These are phyloP conservation scores for Delitschia confertaspora DNA, from an alignment of 495 filamentous ascomycete genomes.

Conservation along the genomic window DNA sequence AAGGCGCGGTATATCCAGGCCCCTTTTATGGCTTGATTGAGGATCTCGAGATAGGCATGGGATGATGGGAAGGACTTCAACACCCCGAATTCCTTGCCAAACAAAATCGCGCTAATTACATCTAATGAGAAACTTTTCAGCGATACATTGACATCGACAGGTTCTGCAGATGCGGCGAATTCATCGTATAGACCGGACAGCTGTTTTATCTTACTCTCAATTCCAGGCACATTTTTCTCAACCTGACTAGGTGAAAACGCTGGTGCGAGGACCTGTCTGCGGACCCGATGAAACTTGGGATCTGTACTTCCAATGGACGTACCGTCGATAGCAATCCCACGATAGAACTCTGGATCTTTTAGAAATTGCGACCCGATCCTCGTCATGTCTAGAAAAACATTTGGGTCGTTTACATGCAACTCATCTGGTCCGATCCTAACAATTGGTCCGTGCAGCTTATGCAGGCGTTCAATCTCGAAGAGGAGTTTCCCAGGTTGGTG, in stretches of 20 bases:
- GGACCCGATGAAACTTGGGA: background rate
- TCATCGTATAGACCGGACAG: background rate
- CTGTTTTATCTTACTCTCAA: background rate
- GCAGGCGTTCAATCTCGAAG: slow-evolving; percentile 9
- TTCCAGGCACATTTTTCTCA: slow-evolving; percentile 1
- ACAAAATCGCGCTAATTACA: background rate
- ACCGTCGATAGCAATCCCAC: background rate
- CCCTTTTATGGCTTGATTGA: background rate
- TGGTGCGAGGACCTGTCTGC: slow-evolving; percentile 4
- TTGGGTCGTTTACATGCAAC: slow-evolving; percentile 6
- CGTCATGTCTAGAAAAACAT: slow-evolving; percentile 5
- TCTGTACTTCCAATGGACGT: slow-evolving; percentile 4
- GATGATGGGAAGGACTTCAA: too few relatives aligned
- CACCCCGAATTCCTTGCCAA: slow-evolving; percentile 1
- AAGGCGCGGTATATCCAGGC: background rate
- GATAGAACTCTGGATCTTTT: slow-evolving; percentile 6
- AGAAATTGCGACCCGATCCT: background rate
- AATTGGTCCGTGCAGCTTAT: slow-evolving; percentile 2
- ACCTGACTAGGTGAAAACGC: slow-evolving; percentile 1
- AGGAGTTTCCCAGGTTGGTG: slow-evolving; percentile 1
- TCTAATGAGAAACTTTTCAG: background rate
- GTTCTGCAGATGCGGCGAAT: background rate
- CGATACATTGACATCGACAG: too few relatives aligned
- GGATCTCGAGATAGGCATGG: background rate
- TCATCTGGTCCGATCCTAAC: slow-evolving; percentile 5